These are phyloP conservation scores for Podila verticillata DNA, from an alignment of 192 early-diverging fungal genomes.

Conservation along the genomic window DNA sequence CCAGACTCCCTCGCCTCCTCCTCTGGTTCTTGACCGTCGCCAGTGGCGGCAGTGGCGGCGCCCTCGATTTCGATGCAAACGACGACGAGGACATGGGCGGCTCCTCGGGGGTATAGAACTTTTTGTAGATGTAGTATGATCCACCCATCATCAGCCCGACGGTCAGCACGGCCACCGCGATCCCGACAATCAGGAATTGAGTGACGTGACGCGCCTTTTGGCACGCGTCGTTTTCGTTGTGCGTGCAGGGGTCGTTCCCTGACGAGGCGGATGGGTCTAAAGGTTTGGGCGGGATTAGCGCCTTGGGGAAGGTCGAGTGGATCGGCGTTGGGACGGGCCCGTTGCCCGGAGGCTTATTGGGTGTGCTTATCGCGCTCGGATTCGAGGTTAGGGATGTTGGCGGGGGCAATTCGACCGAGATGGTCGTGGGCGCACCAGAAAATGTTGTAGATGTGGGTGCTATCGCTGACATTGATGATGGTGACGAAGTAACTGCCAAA, in stretches of 20 bases:
- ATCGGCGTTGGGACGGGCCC: neutral
- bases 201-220: conserved; percentile 1
- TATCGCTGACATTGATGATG: neutral
- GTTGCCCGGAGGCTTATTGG: too few relatives aligned
- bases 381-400: neutral
- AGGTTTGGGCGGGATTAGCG: conserved; percentile 25
- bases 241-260: neutral
- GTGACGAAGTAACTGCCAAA: neutral
- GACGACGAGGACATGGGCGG: neutral
- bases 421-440: neutral
- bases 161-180: conserved; percentile 5
- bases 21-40: neutral
- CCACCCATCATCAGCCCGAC: conserved; percentile 8
- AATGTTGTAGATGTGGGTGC: neutral
- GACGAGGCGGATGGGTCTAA: neutral
- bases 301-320: conserved; percentile 6
- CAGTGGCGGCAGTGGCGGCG: neutral
- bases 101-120: conserved; percentile 5
- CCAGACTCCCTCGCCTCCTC: neutral
- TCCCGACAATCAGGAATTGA: conserved; percentile 5
- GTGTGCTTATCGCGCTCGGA: neutral
- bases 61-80: neutral
- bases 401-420: neutral
- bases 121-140: conserved; percentile 18
- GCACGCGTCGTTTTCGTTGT: neutral